Evolutionary conservation across 1,139 yeast species (phyloP).

Genomic region (Nakaseomyces bracarensis): DNA sequence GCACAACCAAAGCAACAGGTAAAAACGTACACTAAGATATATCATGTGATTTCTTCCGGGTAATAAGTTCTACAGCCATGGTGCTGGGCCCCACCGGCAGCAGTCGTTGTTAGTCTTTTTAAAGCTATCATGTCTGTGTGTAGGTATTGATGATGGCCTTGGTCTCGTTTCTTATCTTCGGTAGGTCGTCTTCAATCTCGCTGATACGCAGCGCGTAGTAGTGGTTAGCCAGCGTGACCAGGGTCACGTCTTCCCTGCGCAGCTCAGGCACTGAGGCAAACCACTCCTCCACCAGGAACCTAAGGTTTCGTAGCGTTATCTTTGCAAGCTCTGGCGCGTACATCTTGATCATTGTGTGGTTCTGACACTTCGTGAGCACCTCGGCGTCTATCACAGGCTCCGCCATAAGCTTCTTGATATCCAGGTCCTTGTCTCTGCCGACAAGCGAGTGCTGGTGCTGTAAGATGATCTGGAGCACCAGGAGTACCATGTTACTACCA

Average conservation of each 20-base stretch:
- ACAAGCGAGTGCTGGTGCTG: conserved; percentile 25
- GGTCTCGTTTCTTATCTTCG: conserved; percentile 14
- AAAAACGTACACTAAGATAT: too few relatives aligned
- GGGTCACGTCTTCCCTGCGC: conserved; percentile 13
- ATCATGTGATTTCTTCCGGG: too few relatives aligned
- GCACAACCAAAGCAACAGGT: too few relatives aligned
- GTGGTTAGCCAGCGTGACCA: conserved; percentile 25
- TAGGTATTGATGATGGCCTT: neutral
- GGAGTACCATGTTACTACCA: conserved; percentile 19
- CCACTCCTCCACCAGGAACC: conserved; percentile 18
- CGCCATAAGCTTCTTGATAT: conserved; percentile 15
- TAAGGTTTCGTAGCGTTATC: conserved; percentile 20
- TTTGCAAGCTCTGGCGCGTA: conserved; percentile 20
- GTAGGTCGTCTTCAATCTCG: conserved; percentile 22
- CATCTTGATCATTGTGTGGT: conserved; percentile 22
- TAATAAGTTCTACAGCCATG: too few relatives aligned
- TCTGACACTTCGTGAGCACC: conserved; percentile 17
- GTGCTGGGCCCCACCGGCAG: too few relatives aligned
- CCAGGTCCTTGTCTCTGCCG: conserved; percentile 17
- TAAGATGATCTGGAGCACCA: conserved; percentile 25
- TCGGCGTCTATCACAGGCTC: conserved; percentile 27
- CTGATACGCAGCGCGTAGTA: conserved; percentile 23
- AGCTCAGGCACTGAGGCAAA: conserved; percentile 14
- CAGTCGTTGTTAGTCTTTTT: too few relatives aligned
- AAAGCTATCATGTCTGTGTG: too few relatives aligned